These are phyloP conservation scores for Acacia confusa DNA, from an alignment of 306 rosid species.

Conservation along the genomic window DNA sequence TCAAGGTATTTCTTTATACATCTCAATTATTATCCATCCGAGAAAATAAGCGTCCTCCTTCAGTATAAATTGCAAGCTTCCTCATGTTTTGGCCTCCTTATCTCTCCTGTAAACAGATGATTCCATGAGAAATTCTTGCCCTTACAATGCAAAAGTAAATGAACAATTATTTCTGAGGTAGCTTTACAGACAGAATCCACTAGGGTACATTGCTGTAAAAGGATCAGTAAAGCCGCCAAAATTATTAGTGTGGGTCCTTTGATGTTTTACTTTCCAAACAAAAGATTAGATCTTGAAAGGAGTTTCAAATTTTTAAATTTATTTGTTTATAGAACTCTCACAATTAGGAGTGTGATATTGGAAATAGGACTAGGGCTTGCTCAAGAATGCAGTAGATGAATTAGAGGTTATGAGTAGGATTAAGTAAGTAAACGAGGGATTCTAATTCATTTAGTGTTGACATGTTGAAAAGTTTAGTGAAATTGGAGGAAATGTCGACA, in stretches of 20 bases:
- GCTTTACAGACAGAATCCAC: not conserved
- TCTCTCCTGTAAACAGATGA: not conserved
- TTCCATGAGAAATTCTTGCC: not conserved
- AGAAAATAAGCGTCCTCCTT: not conserved
- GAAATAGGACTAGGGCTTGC: not conserved
- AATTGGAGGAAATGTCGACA: slow-evolving; percentile 26
- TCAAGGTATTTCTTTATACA: slow-evolving; percentile 32
- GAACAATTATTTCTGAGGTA: not conserved
- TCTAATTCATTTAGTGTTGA: not conserved
- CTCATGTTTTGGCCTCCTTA: not conserved
- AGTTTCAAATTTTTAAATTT: not conserved
- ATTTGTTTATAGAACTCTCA: not conserved
- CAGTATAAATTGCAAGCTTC: not conserved
- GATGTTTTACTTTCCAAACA: not conserved
- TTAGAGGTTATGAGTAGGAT: not conserved
- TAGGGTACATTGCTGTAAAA: not conserved
- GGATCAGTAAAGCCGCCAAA: not conserved
- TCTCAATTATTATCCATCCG: slow-evolving; percentile 14
- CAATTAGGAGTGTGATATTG: not conserved
- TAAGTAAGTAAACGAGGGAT: not conserved
- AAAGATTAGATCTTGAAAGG: slow-evolving; percentile 1
- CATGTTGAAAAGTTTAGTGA: slow-evolving; percentile 17
- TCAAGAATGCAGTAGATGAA: not conserved
- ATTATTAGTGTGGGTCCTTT: not conserved
- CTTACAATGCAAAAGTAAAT: not conserved